Evolutionary conservation across 2,329 filamentous ascomycete species (phyloP).

Genomic region (Ophiostoma sp.): DNA sequence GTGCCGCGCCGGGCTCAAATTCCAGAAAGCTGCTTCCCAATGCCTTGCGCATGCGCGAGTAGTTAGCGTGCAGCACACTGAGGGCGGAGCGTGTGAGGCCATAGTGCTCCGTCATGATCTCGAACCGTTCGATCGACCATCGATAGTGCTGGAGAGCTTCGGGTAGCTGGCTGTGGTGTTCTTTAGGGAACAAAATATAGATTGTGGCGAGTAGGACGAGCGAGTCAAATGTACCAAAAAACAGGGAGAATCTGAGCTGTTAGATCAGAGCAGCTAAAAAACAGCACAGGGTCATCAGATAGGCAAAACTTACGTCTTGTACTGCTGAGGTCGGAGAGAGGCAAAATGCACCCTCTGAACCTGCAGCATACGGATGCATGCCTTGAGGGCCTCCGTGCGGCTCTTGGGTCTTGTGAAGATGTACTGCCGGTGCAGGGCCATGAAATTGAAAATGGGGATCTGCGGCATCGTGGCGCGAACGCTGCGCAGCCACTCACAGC

Average conservation of each 20-base stretch:
- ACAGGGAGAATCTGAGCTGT: constrained; percentile 42
- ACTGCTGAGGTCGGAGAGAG: constrained; percentile 46
- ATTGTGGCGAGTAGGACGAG: constrained; percentile 56
- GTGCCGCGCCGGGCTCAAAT: constrained; percentile 23
- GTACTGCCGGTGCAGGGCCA: constrained; percentile 58
- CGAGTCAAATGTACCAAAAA: constrained; percentile 60
- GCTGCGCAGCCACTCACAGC: constrained; percentile 48
- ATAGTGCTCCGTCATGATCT: constrained; percentile 50
- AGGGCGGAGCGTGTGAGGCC: constrained; percentile 49
- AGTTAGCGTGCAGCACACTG: constrained; percentile 51
- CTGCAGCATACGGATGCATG: constrained; percentile 51
- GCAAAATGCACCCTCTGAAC: constrained; percentile 48
- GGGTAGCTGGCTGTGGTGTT: constrained; percentile 45
- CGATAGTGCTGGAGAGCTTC: constrained; percentile 51
- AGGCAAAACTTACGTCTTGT: constrained; percentile 35
- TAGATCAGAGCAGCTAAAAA: neutral
- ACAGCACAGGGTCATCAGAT: neutral
- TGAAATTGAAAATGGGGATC: constrained; percentile 48
- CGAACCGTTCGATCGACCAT: constrained; percentile 55
- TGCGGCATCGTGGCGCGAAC: constrained; percentile 46
- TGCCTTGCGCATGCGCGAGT: constrained; percentile 48
- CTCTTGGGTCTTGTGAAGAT: constrained; percentile 53
- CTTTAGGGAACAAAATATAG: constrained; percentile 55
- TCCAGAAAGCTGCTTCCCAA: constrained; percentile 36
- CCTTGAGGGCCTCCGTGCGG: constrained; percentile 50